These are phyloP conservation scores for Rhynchosporium graminicola DNA, from an alignment of 2,329 filamentous ascomycete species.

Conservation along the genomic window DNA sequence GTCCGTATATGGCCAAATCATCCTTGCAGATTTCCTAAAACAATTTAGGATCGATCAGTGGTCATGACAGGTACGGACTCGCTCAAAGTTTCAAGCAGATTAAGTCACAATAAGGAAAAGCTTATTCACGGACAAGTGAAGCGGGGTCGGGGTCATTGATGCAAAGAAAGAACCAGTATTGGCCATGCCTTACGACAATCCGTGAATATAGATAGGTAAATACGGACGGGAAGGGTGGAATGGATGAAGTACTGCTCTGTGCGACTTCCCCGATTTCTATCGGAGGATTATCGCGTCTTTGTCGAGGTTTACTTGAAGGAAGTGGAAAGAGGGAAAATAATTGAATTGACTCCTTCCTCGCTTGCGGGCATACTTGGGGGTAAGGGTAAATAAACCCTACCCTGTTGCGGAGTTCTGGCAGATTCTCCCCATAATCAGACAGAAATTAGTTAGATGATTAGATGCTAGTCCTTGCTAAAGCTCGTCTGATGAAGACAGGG, in stretches of 20 bases:
- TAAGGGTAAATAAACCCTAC: no score
- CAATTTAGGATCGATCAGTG: constrained; percentile 20
- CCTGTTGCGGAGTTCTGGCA: no score
- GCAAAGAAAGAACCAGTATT: constrained; percentile 13
- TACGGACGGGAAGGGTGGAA: background rate
- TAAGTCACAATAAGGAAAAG: background rate
- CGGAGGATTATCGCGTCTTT: no score
- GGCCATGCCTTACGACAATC: constrained; percentile 11
- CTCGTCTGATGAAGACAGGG: no score
- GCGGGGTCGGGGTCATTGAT: constrained; percentile 14
- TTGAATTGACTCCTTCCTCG: no score
- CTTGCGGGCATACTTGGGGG: no score
- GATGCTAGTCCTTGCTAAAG: no score
- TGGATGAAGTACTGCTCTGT: background rate
- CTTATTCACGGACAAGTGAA: constrained; percentile 5
- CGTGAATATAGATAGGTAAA: background rate
- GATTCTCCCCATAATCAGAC: no score
- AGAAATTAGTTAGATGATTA: no score
- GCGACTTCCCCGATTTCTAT: no score
- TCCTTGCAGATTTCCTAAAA: background rate
- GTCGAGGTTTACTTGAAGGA: background rate
- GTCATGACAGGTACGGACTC: background rate
- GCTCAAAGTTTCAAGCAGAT: constrained; percentile 19
- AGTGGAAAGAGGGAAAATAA: no score
- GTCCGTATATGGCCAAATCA: background rate